Percentiles rank a stretch among this genome's conserved stretches.
Evolutionary conservation across 768 basidiomycete species (phyloP).

Genomic region (Leucocoprinus leucothites): DNA sequence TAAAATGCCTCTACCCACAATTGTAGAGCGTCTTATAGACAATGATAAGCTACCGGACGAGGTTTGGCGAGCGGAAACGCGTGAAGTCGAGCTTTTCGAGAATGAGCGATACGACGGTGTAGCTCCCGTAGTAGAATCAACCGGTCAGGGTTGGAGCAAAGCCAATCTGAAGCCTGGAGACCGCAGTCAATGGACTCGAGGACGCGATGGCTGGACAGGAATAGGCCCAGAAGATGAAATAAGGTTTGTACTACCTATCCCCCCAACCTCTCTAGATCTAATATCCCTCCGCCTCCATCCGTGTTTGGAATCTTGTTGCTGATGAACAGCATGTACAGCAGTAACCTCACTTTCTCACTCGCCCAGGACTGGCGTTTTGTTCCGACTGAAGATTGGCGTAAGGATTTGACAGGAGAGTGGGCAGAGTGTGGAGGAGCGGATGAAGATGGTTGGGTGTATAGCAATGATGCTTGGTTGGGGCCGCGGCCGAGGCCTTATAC

Average conservation of each 20-base stretch:
- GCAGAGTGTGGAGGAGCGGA: constrained; percentile 31
- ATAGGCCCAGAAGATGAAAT: constrained; percentile 50
- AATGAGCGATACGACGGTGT: constrained; percentile 57
- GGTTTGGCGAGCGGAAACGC: constrained; percentile 62
- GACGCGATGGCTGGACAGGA: constrained; percentile 68
- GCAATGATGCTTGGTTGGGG: constrained; percentile 72
- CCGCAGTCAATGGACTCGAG: constrained; percentile 66
- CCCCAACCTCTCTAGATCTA: neutral
- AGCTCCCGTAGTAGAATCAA: neutral
- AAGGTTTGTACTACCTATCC: constrained; percentile 45
- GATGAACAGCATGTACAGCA: constrained; percentile 38
- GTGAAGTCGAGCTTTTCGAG: constrained; percentile 76
- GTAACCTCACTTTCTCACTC: constrained; percentile 80
- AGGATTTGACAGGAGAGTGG: constrained; percentile 62
- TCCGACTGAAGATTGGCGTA: constrained; percentile 74
- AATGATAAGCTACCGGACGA: constrained; percentile 62
- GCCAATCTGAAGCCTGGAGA: constrained; percentile 41
- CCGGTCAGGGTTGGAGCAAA: constrained; percentile 38
- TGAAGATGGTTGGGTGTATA: constrained; percentile 77
- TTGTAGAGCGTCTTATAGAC: constrained; percentile 46
- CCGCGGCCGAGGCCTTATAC: constrained; percentile 39
- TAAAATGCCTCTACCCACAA: constrained; percentile 13
- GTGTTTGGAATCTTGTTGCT: neutral
- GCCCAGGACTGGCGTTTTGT: constrained; percentile 73
- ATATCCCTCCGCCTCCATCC: neutral